phyloP scores from a whole-genome alignment of 1,284 basidiomycete species.

The Papiliotrema flavescens region DNA sequence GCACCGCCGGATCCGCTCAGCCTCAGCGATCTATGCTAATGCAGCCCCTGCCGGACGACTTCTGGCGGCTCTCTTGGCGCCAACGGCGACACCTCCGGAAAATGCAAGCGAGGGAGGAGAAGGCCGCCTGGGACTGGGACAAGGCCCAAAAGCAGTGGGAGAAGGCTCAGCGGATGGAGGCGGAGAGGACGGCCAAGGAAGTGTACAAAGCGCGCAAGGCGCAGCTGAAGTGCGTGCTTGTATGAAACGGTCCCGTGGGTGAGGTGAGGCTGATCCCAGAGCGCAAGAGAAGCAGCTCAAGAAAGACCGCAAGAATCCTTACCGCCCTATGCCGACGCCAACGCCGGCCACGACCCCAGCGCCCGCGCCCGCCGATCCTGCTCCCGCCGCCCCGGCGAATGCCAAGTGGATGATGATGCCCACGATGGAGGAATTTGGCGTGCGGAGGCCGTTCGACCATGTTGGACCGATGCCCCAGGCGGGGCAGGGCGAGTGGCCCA shows the following conservation, averaged over 20 bases:
- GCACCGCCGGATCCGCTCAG: not conserved
- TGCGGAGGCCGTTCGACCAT: slow-evolving; percentile 20
- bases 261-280: slow-evolving; percentile 2
- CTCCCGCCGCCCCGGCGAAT: not conserved
- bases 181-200: slow-evolving; percentile 8
- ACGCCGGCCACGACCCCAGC: not conserved
- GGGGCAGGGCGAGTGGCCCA: slow-evolving; percentile 18
- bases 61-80: not conserved
- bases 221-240: slow-evolving; percentile 4
- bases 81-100: not conserved
- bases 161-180: slow-evolving; percentile 7
- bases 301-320: slow-evolving; percentile 12
- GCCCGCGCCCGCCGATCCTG: not conserved
- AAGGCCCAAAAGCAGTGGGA: slow-evolving; percentile 9
- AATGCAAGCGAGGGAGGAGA: slow-evolving; percentile 11
- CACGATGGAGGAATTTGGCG: slow-evolving; percentile 22
- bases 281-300: slow-evolving; percentile 10
- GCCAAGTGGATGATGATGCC: slow-evolving; percentile 22
- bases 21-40: not conserved
- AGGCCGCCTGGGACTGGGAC: slow-evolving; percentile 11
- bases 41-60: not conserved
- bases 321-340: slow-evolving; percentile 6
- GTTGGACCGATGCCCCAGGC: slow-evolving; percentile 8
- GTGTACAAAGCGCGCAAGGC: slow-evolving; percentile 11
- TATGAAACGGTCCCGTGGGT: not conserved